Evolutionary conservation across 805 yeast species (phyloP), one percentile per base, ranked within the genome.

Genomic region (Debaryomyces hansenii): DNA sequence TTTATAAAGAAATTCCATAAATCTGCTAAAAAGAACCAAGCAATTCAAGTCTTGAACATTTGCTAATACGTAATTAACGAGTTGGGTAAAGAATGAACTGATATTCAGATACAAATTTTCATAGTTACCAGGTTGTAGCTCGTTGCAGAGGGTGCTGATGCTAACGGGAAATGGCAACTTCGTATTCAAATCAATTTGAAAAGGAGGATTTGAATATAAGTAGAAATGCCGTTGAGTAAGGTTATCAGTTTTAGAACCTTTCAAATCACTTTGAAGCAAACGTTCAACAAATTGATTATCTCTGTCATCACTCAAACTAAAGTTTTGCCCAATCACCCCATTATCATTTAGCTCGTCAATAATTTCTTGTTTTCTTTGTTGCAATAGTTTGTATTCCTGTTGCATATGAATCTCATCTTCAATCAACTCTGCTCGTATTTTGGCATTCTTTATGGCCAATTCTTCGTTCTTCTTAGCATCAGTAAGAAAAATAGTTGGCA

Each of bases 331-430:
- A 18, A 38, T 43, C 10, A 64, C 50, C 16, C 71, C 72, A 44
- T 66, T 66, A 38, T 63, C 67, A 51, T 67, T 69, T 37, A 69
- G 49, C 42, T 68, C 73, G 4, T 33, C 41, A 34, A 68, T 18
- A 10, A 67, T 32, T 31, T 44, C 34, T 7, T 40, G 40, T 33
- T 56, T 60, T 11, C 52, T 42, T 5, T 12, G 16, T 38, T 50
- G 41, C 37, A 62, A 46, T 24, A 36, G 42, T 5, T 48, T 43
- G 41, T 49, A 54, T 37, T 63, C 58, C 21, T 46, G 43, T 16
- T 39, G 40, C 14, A 54, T 48, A 37, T 54, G 46, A 8, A 21
- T 37, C 21, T 54, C 56, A 9, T 60, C 64, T 9, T 48, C 45
- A 2, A n/a, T 44, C 27, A 66, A 32, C 16, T 55, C 60, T 7